phyloP scores from a whole-genome alignment of 2,329 filamentous ascomycete genomes.

The Colletotrichum endophyticum region DNA sequence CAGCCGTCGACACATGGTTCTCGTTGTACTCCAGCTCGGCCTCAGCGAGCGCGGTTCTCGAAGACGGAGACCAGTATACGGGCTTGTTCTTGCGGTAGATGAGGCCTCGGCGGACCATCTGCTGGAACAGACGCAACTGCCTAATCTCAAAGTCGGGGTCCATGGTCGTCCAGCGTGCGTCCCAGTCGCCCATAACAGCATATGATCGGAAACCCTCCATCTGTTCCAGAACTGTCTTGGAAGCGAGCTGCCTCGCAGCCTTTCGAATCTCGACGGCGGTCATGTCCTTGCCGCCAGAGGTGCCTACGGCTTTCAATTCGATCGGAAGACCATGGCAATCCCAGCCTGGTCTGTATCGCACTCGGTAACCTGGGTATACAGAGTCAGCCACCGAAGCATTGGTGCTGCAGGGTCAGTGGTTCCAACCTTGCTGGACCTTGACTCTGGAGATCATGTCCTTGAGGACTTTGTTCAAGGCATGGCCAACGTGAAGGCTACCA shows the following conservation, averaged over 20 bases:
- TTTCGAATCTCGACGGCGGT: conserved; percentile 65
- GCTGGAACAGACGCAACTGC: conserved; percentile 77
- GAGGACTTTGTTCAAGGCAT: conserved; percentile 95
- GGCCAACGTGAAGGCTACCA: conserved; percentile 87
- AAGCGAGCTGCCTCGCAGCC: conserved; percentile 69
- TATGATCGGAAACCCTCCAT: conserved; percentile 76
- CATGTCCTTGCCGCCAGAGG: conserved; percentile 45
- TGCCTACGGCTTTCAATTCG: conserved; percentile 89
- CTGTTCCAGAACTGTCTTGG: conserved; percentile 72
- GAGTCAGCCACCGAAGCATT: neutral
- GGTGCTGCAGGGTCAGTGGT: neutral
- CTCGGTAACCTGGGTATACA: conserved; percentile 56
- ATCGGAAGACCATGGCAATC: conserved; percentile 98
- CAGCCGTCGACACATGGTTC: conserved; percentile 71
- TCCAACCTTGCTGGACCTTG: conserved; percentile 72
- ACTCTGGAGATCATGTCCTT: conserved; percentile 92
- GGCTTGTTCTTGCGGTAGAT: conserved; percentile 83
- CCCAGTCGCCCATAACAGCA: conserved; percentile 84
- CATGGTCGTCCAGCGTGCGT: conserved; percentile 79
- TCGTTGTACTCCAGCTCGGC: conserved; percentile 86
- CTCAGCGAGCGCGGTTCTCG: conserved; percentile 79
- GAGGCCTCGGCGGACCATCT: conserved; percentile 74
- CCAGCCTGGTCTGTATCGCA: conserved; percentile 91
- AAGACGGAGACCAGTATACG: conserved; percentile 86
- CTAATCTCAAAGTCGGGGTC: conserved; percentile 74